Evolutionary conservation across 2,329 filamentous ascomycete genomes (phyloP).

Genomic region (Scedosporium dehoogii): DNA sequence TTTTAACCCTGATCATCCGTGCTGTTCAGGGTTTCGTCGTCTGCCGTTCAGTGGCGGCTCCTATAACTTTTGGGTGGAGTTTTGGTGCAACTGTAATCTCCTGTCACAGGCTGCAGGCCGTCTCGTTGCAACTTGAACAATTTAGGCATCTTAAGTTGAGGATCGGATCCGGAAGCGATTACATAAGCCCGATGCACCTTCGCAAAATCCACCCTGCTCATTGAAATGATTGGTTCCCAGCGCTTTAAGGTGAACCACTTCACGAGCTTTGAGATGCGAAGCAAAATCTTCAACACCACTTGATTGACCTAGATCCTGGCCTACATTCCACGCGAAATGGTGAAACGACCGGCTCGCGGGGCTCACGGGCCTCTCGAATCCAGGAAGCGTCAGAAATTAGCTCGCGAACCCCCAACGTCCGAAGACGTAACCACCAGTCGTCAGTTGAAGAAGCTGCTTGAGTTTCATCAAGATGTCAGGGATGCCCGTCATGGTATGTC

Average conservation of each 20-base stretch:
- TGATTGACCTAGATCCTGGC: neutral
- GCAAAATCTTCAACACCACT: constrained; percentile 1
- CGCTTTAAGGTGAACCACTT: neutral
- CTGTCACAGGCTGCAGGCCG: neutral
- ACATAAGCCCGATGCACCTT: neutral
- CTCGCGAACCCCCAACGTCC: constrained; percentile 45
- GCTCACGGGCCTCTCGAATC: constrained; percentile 29
- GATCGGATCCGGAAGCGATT: neutral
- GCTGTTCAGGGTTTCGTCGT: neutral
- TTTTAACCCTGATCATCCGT: too few species aligned
- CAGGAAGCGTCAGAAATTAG: constrained; percentile 46
- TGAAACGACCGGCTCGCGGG: constrained; percentile 31
- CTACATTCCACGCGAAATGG: constrained; percentile 22
- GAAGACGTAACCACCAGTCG: constrained; percentile 53
- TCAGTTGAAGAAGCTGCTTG: constrained; percentile 59
- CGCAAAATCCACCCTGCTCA: neutral
- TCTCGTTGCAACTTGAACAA: too few species aligned
- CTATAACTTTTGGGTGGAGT: neutral
- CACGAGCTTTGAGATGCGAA: neutral
- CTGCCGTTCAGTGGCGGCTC: neutral
- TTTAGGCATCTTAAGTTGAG: too few species aligned
- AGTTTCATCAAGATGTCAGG: constrained; percentile 60
- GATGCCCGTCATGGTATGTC: constrained; percentile 54
- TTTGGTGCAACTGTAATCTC: neutral
- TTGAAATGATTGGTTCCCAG: neutral